phyloP scores from a whole-genome alignment of 1,284 basidiomycete species.

The Leccinum pachyderme region DNA sequence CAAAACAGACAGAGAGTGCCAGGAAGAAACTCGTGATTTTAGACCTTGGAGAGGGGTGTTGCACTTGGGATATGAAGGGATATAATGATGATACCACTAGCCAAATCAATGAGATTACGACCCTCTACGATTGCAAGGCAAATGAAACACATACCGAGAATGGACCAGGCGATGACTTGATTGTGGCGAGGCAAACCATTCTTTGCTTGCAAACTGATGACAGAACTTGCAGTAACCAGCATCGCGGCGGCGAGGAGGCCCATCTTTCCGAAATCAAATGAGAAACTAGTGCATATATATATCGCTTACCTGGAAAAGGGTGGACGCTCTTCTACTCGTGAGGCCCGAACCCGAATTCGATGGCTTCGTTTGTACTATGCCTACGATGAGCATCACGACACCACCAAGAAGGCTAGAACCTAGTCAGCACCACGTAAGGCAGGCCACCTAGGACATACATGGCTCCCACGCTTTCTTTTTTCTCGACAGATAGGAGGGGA shows the following conservation, averaged over 20 bases:
- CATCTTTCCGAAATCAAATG: conserved; percentile 20
- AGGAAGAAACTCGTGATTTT: conserved; percentile 64
- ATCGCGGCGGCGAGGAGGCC: conserved; percentile 49
- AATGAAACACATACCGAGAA: conserved; percentile 50
- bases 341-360: neutral
- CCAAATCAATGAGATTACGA: conserved; percentile 26
- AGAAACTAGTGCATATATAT: neutral
- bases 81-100: conserved; percentile 48
- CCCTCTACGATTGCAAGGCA: neutral
- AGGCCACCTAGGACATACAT: conserved; percentile 48
- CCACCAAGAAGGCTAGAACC: conserved; percentile 32
- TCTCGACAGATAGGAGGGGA: conserved; percentile 72
- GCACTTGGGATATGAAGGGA: conserved; percentile 45
- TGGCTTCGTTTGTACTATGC: conserved; percentile 14
- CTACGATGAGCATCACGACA: conserved; percentile 25
- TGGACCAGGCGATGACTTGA: conserved; percentile 66
- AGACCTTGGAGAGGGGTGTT: conserved; percentile 40
- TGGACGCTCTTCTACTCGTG: conserved; percentile 6
- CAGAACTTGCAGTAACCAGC: conserved; percentile 56
- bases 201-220: conserved; percentile 61
- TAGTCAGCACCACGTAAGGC: conserved; percentile 13
- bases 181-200: conserved; percentile 63
- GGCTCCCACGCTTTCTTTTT: conserved; percentile 58
- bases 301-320: conserved; percentile 39
- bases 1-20: conserved; percentile 75